Evolutionary conservation across 176 grass and related monocot genomes (phyloP).

Genomic region (Zea mays): Zm-B73-REFERENCE-NAM-5.0 NC_050097.1:187221001-187221500

Average conservation of each 20-base stretch:
- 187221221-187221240: conserved; percentile 80
- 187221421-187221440: conserved; percentile 53
- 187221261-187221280: conserved; percentile 61
- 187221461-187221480: conserved; percentile 82
- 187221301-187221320: conserved; percentile 47
- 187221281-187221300: conserved; percentile 55
- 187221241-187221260: conserved; percentile 71
- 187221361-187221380: conserved; percentile 75
- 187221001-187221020: conserved; percentile 76
- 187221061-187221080: conserved; percentile 78
- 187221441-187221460: conserved; percentile 61
- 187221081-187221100: conserved; percentile 59
- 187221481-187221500: conserved; percentile 88
- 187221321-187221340: conserved; percentile 78
- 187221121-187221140: conserved; percentile 84
- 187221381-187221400: conserved; percentile 25
- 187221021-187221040: conserved; percentile 57
- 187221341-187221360: conserved; percentile 86
- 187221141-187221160: conserved; percentile 52
- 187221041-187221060: conserved; percentile 90
- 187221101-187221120: conserved; percentile 82
- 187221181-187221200: conserved; percentile 97
- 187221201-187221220: conserved; percentile 79
- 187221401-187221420: conserved; percentile 29
- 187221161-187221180: conserved; percentile 81